Conservation (phyloP, 2,329 filamentous ascomycete species). For the Apiospora saccharicola region DNA sequence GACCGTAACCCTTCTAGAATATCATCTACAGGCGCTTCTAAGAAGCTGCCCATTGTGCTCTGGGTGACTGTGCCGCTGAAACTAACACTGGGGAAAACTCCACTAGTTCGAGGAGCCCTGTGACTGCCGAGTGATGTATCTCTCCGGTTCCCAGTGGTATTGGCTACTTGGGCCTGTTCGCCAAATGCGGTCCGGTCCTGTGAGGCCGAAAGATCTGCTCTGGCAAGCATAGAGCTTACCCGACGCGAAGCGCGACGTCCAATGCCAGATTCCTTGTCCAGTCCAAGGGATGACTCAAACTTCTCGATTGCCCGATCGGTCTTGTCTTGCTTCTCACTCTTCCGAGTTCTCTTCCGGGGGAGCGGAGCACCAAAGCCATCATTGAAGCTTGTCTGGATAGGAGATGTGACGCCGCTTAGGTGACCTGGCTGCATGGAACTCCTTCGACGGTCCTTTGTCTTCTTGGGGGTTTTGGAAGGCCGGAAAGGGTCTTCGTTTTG, state of each 20-base stretch:
- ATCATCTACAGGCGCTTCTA: slow-evolving; percentile 73
- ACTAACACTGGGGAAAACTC: slow-evolving; percentile 49
- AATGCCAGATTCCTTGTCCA: slow-evolving; percentile 64
- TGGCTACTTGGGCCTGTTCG: slow-evolving; percentile 62
- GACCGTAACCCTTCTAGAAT: slow-evolving; percentile 72
- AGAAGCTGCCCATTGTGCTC: slow-evolving; percentile 61
- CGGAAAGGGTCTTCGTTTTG: slow-evolving; percentile 68
- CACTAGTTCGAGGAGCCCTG: slow-evolving; percentile 69
- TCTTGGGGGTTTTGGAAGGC: slow-evolving; percentile 54
- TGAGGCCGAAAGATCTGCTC: slow-evolving; percentile 85
- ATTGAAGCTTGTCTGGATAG: slow-evolving; percentile 72
- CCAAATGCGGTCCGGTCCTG: slow-evolving; percentile 83
- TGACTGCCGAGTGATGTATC: slow-evolving; percentile 78
- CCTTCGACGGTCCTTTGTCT: slow-evolving; percentile 60
- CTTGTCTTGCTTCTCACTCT: slow-evolving; percentile 56
- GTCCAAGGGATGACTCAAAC: slow-evolving; percentile 74
- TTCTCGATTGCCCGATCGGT: slow-evolving; percentile 62
- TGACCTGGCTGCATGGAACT: slow-evolving; percentile 73
- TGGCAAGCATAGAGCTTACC: slow-evolving; percentile 88
- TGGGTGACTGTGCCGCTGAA: slow-evolving; percentile 50
- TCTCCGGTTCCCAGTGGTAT: slow-evolving; percentile 60
- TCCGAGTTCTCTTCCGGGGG: slow-evolving; percentile 60
- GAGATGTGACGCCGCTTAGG: slow-evolving; percentile 78
- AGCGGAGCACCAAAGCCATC: slow-evolving; percentile 77
- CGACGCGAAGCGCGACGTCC: slow-evolving; percentile 72